Percentiles rank a stretch among this genome's conserved stretches.
phyloP scores from a whole-genome alignment of 768 basidiomycete genomes.

The Mycena floridula region DNA sequence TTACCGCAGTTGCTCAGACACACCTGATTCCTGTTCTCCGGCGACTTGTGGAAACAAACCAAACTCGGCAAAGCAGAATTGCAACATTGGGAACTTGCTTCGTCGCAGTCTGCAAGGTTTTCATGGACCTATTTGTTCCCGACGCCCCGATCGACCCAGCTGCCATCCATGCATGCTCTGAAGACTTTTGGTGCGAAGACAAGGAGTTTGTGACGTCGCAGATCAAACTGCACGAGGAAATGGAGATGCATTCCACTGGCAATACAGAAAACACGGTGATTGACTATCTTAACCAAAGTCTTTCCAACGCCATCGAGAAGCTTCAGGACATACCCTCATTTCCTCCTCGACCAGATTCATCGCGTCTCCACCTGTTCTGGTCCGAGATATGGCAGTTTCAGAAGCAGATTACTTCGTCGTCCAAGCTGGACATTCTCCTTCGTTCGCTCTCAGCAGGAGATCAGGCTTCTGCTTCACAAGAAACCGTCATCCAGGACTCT shows the following conservation, averaged over 20 bases:
- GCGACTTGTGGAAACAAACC: neutral
- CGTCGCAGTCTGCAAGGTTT: conserved; percentile 51
- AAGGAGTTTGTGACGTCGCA: conserved; percentile 37
- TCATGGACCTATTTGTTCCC: conserved; percentile 75
- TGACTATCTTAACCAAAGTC: conserved; percentile 32
- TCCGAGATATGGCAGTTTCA: conserved; percentile 74
- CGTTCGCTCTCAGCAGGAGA: conserved; percentile 28
- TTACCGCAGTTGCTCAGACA: neutral
- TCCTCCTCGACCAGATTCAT: conserved; percentile 32
- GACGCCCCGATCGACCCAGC: conserved; percentile 85
- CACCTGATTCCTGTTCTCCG: neutral
- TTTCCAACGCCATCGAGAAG: conserved; percentile 23
- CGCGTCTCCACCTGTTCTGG: conserved; percentile 63
- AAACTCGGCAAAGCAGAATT: conserved; percentile 5
- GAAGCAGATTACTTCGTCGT: conserved; percentile 40
- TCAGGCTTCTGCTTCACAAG: conserved; percentile 39
- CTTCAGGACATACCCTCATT: conserved; percentile 19
- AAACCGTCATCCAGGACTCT: conserved; percentile 73
- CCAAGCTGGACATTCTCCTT: conserved; percentile 46
- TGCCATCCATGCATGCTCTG: conserved; percentile 45
- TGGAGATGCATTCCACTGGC: conserved; percentile 55
- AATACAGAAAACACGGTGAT: conserved; percentile 46
- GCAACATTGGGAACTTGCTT: conserved; percentile 35
- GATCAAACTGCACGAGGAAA: conserved; percentile 42
- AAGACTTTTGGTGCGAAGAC: conserved; percentile 38